These are phyloP conservation scores for Phytophthora citrophthora DNA, from an alignment of 352 stramenopile species.

Conservation along the genomic window DNA sequence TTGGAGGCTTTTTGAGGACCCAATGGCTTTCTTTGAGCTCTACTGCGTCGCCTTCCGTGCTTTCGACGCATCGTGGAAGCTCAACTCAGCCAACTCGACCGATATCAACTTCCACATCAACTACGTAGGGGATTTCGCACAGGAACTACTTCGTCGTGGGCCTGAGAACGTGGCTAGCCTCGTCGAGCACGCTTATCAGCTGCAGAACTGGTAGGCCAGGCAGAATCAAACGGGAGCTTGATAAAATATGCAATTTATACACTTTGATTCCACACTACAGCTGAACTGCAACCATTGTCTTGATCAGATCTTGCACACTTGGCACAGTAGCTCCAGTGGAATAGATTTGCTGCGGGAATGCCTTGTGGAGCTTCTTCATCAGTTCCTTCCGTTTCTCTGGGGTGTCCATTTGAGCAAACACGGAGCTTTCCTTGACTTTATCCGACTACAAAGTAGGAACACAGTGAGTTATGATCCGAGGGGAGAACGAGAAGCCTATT, in stretches of 20 bases:
- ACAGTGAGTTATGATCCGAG: background rate
- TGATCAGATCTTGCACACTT: constrained; percentile 39
- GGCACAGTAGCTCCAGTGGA: background rate
- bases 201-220: constrained; percentile 72
- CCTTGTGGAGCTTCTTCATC: constrained; percentile 38
- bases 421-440: constrained; percentile 40
- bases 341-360: constrained; percentile 17
- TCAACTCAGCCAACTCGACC: constrained; percentile 43
- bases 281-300: constrained; percentile 26
- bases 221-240: constrained; percentile 2
- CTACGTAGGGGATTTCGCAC: constrained; percentile 71
- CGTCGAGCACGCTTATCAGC: constrained; percentile 71
- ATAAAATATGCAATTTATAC: constrained; percentile 45
- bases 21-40: constrained; percentile 83
- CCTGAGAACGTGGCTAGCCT: constrained; percentile 67
- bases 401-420: constrained; percentile 46
- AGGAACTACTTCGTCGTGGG: constrained; percentile 72
- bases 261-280: constrained; percentile 18
- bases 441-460: constrained; percentile 31
- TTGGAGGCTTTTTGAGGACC: constrained; percentile 88
- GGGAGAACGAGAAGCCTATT: background rate
- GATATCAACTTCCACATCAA: constrained; percentile 75
- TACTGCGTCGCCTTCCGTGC: constrained; percentile 77
- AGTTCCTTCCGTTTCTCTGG: constrained; percentile 51
- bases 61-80: constrained; percentile 76